Evolutionary conservation across 306 rosid genomes (phyloP).

Genomic region (Hippophae rhamnoides): DNA sequence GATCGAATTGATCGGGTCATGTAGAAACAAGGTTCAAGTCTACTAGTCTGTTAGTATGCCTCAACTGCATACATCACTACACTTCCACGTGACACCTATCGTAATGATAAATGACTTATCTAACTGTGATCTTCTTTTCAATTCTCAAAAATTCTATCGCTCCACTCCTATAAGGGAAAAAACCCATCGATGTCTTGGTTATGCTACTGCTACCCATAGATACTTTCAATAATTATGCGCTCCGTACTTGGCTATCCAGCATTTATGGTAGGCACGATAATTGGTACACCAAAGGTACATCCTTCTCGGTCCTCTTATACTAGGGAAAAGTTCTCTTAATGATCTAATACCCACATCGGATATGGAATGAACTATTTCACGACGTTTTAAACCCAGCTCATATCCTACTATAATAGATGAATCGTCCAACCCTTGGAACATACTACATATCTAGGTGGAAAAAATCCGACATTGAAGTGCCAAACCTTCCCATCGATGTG

Average conservation of each 20-base stretch:
- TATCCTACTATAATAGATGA: neutral
- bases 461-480: neutral
- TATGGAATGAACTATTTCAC: neutral
- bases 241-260: neutral
- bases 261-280: neutral
- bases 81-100: neutral
- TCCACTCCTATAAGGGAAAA: no score
- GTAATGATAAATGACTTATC: neutral
- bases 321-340: neutral
- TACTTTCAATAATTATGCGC: no score
- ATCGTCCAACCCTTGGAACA: neutral
- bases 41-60: no score
- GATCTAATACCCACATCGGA: neutral
- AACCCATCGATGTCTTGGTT: no score
- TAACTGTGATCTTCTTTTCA: neutral
- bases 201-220: neutral
- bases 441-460: neutral
- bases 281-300: neutral
- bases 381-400: neutral
- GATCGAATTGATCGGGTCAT: no score
- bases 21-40: no score
- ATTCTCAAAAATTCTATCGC: no score
- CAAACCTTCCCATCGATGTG: slow-evolving; percentile 4
- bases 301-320: neutral
- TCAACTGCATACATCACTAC: no score